Conservation (phyloP, 345 rosid genomes). For the Sonneratia caseolaris region DNA sequence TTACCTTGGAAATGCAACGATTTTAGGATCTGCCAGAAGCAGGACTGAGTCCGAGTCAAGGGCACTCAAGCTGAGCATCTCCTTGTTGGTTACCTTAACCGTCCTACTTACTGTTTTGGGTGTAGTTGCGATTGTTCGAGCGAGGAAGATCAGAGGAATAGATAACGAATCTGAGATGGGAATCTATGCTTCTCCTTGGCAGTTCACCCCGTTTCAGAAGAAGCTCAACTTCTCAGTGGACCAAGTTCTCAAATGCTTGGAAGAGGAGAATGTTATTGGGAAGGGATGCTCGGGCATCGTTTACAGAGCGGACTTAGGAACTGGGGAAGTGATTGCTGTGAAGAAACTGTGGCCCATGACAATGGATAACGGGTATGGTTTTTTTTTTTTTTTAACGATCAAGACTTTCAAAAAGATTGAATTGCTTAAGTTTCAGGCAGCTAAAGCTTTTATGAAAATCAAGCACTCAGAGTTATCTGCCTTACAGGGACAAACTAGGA, state of each 20-base stretch:
- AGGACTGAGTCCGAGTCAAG: constrained; percentile 21
- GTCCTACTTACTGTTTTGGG: constrained; percentile 41
- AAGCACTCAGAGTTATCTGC: background rate
- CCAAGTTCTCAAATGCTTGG: constrained; percentile 54
- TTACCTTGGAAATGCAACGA: constrained; percentile 32
- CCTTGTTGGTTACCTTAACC: constrained; percentile 38
- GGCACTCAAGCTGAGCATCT: constrained; percentile 41
- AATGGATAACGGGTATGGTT: constrained; percentile 21
- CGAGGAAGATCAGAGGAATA: constrained; percentile 26
- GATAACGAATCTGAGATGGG: constrained; percentile 48
- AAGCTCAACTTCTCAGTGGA: constrained; percentile 60
- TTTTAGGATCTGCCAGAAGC: constrained; percentile 11
- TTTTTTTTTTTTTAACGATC: background rate
- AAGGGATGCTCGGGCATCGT: constrained; percentile 89
- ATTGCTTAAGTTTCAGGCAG: no score
- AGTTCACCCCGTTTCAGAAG: constrained; percentile 75
- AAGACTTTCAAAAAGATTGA: no score
- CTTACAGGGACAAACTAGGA: constrained; percentile 30
- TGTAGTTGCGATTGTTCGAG: constrained; percentile 38
- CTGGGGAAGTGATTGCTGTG: constrained; percentile 63
- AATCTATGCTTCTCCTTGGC: constrained; percentile 52
- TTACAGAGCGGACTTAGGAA: constrained; percentile 61
- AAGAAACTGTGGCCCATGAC: constrained; percentile 74
- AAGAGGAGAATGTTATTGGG: constrained; percentile 64
- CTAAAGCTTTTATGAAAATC: no score